Conservation (phyloP, 78 protist genomes). For the Chrysochromulina tobinii region DNA sequence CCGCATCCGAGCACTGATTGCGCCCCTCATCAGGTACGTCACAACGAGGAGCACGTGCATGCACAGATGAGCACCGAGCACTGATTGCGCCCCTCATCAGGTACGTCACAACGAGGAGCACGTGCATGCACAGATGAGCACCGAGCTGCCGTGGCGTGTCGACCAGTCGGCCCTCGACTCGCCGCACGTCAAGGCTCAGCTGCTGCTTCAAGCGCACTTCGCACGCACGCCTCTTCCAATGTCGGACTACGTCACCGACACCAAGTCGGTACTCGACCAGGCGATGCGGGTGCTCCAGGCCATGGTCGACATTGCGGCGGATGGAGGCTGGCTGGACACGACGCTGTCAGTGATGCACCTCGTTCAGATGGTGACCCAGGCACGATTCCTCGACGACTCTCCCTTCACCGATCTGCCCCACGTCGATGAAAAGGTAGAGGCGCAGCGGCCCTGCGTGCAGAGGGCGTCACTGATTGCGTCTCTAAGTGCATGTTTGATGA, state of each 20-base stretch:
- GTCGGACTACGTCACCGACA: constrained; percentile 93
- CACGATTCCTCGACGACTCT: neutral
- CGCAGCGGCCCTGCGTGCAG: neutral
- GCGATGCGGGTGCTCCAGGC: constrained; percentile 83
- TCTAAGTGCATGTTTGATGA: too few species aligned
- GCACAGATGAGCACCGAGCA: constrained; percentile 27
- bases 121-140: constrained; percentile 71
- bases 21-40: constrained; percentile 77
- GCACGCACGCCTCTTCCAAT: constrained; percentile 80
- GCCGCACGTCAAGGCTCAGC: constrained; percentile 87
- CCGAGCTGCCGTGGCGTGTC: constrained; percentile 67
- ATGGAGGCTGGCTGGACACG: constrained; percentile 68
- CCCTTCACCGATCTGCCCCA: constrained; percentile 5
- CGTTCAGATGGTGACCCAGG: constrained; percentile 78
- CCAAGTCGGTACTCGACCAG: constrained; percentile 91
- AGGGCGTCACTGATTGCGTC: too few species aligned
- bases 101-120: constrained; percentile 98
- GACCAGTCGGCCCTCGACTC: constrained; percentile 41
- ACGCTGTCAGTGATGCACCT: constrained; percentile 62
- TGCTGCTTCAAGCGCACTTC: constrained; percentile 90
- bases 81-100: too few species aligned
- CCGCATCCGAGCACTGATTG: too few species aligned
- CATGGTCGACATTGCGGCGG: constrained; percentile 85
- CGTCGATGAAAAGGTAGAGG: neutral
- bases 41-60: constrained; percentile 96